These are phyloP conservation scores for Pythium dissotocum DNA, from an alignment of 352 stramenopile genomes.

Conservation along the genomic window DNA sequence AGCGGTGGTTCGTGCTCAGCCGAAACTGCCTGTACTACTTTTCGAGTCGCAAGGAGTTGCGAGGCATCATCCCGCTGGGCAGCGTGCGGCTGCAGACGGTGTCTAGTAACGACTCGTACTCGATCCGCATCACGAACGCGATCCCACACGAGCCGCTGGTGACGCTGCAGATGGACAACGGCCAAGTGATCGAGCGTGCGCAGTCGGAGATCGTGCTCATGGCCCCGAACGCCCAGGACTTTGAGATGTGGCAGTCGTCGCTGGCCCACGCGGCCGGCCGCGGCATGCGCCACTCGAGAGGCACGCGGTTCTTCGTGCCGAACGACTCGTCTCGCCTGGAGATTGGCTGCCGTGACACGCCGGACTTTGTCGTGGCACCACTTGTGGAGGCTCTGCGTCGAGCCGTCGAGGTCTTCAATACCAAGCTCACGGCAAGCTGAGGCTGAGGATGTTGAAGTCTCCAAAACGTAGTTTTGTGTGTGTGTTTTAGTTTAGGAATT, in stretches of 20 bases:
- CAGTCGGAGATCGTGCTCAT: slow-evolving; percentile 81
- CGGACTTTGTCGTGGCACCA: slow-evolving; percentile 74
- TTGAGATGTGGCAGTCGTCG: slow-evolving; percentile 90
- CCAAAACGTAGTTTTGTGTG: background rate
- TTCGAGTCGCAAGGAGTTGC: slow-evolving; percentile 74
- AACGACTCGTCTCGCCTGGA: slow-evolving; percentile 78
- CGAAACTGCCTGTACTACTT: slow-evolving; percentile 91
- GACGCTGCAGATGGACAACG: slow-evolving; percentile 80
- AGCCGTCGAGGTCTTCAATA: slow-evolving; percentile 87
- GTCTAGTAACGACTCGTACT: slow-evolving; percentile 35
- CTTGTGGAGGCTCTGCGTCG: slow-evolving; percentile 76
- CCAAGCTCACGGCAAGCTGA: slow-evolving; percentile 41
- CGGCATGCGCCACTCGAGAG: slow-evolving; percentile 75
- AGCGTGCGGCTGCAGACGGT: slow-evolving; percentile 75
- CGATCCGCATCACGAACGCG: slow-evolving; percentile 77
- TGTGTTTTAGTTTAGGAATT: background rate
- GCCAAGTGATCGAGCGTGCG: slow-evolving; percentile 76
- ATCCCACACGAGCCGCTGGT: slow-evolving; percentile 59
- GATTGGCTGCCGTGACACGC: slow-evolving; percentile 77
- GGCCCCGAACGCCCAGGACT: slow-evolving; percentile 62
- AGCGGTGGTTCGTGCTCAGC: slow-evolving; percentile 87
- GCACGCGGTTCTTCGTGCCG: slow-evolving; percentile 84
- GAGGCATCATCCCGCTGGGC: slow-evolving; percentile 84
- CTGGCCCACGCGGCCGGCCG: slow-evolving; percentile 78
- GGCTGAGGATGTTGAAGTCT: background rate